Base-by-base conservation (phyloP, 768 basidiomycete genomes). In the Pisolithus albus region DNA sequence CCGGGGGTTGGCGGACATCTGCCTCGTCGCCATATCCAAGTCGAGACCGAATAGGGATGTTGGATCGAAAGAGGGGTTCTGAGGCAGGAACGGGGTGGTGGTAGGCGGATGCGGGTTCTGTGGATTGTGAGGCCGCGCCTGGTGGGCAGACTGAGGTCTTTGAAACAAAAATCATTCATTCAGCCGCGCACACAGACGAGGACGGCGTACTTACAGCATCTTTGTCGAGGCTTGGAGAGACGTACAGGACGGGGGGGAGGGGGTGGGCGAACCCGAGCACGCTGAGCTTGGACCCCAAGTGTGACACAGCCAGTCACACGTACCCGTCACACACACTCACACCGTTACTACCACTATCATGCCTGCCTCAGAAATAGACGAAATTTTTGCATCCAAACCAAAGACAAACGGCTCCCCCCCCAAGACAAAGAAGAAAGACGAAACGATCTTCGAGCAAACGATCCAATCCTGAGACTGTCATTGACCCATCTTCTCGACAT, bases 361-460 rank as follows among this genome's bases (percentile, higher is more conserved):
- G 72, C 57, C 71, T 56, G 75, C 78, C 75, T 84, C 84, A 47
- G 89, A 91, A 77, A 92, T 92, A 65, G 89, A 92, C 75, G 81
- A 80, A 60, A 92, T 92, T 61, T 92, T 92, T 66, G 76, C 87
- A 38, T 71, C 74, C 55, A 80, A 77, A 59, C 69, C 69, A 56
- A 75, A 72, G 58, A 47, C 57, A 52, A 66, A 59, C 51, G 51
- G 26, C 26, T 26, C 26, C 26, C 7, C 49, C 13, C 42, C 56
- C 15, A 55, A 59, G 19, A 57, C 61, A 52, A 71, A 74, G 56
- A 76, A 75, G 64, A 76, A 77, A 56, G n/a, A 76, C 77, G 56
- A 67, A 70, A 52, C 49, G 50, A 56, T 30, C 58, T 40, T 55
- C 61, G 42, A 59, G 51, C 37, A 70, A 70, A 41, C 63, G 64